These are phyloP conservation scores for Lepiota subincarnata DNA, from an alignment of 768 basidiomycete species.

Conservation along the genomic window DNA sequence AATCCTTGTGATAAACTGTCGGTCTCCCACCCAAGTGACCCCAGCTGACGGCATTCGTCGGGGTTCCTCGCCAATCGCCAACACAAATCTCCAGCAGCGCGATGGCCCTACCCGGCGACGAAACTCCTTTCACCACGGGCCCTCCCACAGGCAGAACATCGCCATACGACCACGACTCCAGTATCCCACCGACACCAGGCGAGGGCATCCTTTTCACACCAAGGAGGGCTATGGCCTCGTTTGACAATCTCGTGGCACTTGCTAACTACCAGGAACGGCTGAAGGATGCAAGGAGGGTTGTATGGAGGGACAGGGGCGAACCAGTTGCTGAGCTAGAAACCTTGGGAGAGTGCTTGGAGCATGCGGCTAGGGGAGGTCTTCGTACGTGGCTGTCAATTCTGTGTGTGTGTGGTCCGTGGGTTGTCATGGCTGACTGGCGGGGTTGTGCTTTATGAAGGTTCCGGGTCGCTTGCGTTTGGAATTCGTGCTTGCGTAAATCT, in stretches of 20 bases:
- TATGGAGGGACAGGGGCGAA: slow-evolving; percentile 79
- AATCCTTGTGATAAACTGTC: too few relatives aligned
- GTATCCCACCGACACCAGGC: slow-evolving; percentile 15
- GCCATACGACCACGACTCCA: slow-evolving; percentile 2
- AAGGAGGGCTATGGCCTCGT: slow-evolving; percentile 61
- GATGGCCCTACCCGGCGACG: slow-evolving; percentile 4
- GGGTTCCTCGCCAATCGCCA: too few relatives aligned
- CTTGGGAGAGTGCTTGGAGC: slow-evolving; percentile 62
- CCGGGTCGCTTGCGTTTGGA: slow-evolving; percentile 74
- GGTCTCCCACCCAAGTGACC: too few relatives aligned
- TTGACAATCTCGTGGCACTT: slow-evolving; percentile 80
- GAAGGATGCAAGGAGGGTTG: slow-evolving; percentile 68
- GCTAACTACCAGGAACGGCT: slow-evolving; percentile 81
- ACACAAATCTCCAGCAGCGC: neutral
- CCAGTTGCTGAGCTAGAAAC: slow-evolving; percentile 64
- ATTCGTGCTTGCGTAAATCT: slow-evolving; percentile 83
- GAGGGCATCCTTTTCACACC: slow-evolving; percentile 47
- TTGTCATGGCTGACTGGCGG: neutral
- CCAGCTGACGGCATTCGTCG: too few relatives aligned
- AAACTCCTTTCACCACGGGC: neutral
- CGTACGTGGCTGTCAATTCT: slow-evolving; percentile 47
- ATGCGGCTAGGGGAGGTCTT: slow-evolving; percentile 66
- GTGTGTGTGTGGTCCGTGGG: neutral
- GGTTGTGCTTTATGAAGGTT: slow-evolving; percentile 44
- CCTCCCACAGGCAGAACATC: slow-evolving; percentile 1